phyloP scores from a whole-genome alignment of 495 filamentous ascomycete species.

The Trichocladium uniseriatum region DNA sequence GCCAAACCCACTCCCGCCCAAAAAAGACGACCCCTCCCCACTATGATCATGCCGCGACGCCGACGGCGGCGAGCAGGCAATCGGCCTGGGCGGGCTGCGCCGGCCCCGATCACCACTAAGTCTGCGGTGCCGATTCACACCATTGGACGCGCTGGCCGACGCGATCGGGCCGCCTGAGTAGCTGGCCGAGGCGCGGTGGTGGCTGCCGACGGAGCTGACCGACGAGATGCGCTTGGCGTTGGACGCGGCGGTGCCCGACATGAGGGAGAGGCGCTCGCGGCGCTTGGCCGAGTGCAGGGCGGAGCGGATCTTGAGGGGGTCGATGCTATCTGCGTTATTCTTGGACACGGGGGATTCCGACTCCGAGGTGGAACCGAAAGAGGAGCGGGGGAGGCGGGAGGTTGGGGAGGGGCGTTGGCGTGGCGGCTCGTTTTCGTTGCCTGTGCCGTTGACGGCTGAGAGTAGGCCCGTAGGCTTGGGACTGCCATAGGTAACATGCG shows the following conservation, averaged over 20 bases:
- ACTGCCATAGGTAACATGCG: slow-evolving; percentile 19
- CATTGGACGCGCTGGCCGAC: slow-evolving; percentile 35
- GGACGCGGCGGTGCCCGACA: slow-evolving; percentile 16
- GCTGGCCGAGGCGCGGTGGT: slow-evolving; percentile 23
- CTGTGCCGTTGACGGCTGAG: slow-evolving; percentile 31
- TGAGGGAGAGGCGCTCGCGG: slow-evolving; percentile 31
- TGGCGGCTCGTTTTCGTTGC: slow-evolving; percentile 27
- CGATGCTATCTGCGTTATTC: slow-evolving; percentile 35
- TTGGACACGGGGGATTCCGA: slow-evolving; percentile 27
- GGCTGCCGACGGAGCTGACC: slow-evolving; percentile 9
- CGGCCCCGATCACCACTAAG: slow-evolving; percentile 29
- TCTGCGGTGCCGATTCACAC: slow-evolving; percentile 36
- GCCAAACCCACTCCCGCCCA: background rate
- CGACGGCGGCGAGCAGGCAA: slow-evolving; percentile 35
- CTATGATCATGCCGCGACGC: slow-evolving; percentile 3
- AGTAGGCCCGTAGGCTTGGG: slow-evolving; percentile 15
- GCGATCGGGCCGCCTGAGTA: slow-evolving; percentile 21
- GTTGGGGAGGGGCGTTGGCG: slow-evolving; percentile 3
- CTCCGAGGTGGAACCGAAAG: slow-evolving; percentile 17
- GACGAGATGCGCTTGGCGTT: slow-evolving; percentile 32
- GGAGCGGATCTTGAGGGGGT: slow-evolving; percentile 37
- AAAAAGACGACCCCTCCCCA: background rate
- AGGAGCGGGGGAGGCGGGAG: slow-evolving; percentile 5
- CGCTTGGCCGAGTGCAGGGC: slow-evolving; percentile 39
- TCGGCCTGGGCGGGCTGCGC: slow-evolving; percentile 31